Evolutionary conservation across 495 filamentous ascomycete genomes (phyloP).

Genomic region (Bryoglossum gracile): DNA sequence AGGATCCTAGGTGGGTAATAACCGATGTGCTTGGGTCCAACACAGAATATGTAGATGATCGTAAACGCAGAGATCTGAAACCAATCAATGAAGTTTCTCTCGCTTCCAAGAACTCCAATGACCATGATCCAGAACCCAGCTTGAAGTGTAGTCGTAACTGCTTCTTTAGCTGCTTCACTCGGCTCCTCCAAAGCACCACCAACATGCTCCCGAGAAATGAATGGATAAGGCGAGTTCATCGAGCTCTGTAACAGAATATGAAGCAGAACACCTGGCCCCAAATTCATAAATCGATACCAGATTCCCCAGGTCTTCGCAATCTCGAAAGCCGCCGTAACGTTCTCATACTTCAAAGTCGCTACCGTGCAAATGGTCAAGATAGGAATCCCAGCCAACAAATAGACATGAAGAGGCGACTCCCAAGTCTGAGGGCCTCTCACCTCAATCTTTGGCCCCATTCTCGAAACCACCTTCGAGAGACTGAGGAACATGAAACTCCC

Average conservation of each 20-base stretch:
- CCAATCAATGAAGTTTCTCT: slow-evolving; percentile 17
- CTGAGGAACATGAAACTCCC: slow-evolving; percentile 6
- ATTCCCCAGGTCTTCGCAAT: slow-evolving; percentile 12
- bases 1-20: slow-evolving; percentile 19
- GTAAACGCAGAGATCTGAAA: slow-evolving; percentile 14
- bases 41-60: slow-evolving; percentile 14
- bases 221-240: slow-evolving; percentile 14
- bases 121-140: slow-evolving; percentile 13
- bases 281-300: slow-evolving; percentile 1
- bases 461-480: slow-evolving; percentile 12
- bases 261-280: slow-evolving; percentile 8
- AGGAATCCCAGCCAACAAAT: slow-evolving; percentile 15
- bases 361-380: slow-evolving; percentile 9
- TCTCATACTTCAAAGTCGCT: slow-evolving; percentile 16
- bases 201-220: slow-evolving; percentile 8
- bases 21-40: slow-evolving; percentile 19
- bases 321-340: slow-evolving; percentile 3
- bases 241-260: slow-evolving; percentile 9
- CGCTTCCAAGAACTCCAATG: slow-evolving; percentile 11
- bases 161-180: not conserved
- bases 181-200: slow-evolving; percentile 17
- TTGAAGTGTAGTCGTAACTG: slow-evolving; percentile 13
- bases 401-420: slow-evolving; percentile 14
- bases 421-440: slow-evolving; percentile 7
- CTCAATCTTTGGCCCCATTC: slow-evolving; percentile 17